Percentiles rank a stretch among this genome's conserved stretches.
These are phyloP conservation scores for Quercus phellos DNA, from an alignment of 331 rosid species.

Conservation along the genomic window DNA sequence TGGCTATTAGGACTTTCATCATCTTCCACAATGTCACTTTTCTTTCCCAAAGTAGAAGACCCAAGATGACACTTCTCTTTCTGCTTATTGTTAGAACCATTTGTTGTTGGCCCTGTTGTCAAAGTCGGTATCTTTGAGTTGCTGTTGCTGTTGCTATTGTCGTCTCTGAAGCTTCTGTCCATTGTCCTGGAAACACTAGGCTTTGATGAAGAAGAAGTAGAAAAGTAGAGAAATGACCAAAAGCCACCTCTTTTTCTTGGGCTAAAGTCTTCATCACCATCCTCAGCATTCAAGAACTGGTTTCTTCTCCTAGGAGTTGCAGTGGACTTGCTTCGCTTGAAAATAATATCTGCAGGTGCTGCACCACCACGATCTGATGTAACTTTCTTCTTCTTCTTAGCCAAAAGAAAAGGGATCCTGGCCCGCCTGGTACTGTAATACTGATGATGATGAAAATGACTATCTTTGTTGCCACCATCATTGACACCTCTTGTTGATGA, in stretches of 20 bases:
- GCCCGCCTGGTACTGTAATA: conserved; percentile 32
- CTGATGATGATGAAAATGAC: conserved; percentile 21
- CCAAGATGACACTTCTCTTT: conserved; percentile 33
- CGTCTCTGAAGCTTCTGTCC: conserved; percentile 40
- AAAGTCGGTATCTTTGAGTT: conserved; percentile 27
- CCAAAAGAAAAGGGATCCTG: conserved; percentile 61
- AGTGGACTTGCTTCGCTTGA: conserved; percentile 85
- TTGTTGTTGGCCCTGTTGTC: conserved; percentile 4
- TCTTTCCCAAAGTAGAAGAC: conserved; percentile 38
- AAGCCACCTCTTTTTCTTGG: conserved; percentile 69
- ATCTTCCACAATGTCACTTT: conserved; percentile 37
- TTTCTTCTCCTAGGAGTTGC: conserved; percentile 49
- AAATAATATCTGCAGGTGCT: conserved; percentile 16
- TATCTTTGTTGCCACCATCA: conserved; percentile 6
- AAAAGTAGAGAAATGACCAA: conserved; percentile 76
- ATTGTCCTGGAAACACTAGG: conserved; percentile 34
- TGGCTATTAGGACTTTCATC: conserved; percentile 43
- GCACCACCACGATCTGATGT: neutral
- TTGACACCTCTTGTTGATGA: neutral
- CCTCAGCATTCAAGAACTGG: conserved; percentile 28
- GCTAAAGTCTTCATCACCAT: conserved; percentile 37
- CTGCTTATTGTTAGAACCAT: neutral
- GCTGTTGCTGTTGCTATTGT: neutral
- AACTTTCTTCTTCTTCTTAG: conserved; percentile 54
- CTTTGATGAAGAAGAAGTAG: conserved; percentile 35